phyloP scores from a whole-genome alignment of 148 eudicot genomes.

The Tetragonia tetragonoides region DNA sequence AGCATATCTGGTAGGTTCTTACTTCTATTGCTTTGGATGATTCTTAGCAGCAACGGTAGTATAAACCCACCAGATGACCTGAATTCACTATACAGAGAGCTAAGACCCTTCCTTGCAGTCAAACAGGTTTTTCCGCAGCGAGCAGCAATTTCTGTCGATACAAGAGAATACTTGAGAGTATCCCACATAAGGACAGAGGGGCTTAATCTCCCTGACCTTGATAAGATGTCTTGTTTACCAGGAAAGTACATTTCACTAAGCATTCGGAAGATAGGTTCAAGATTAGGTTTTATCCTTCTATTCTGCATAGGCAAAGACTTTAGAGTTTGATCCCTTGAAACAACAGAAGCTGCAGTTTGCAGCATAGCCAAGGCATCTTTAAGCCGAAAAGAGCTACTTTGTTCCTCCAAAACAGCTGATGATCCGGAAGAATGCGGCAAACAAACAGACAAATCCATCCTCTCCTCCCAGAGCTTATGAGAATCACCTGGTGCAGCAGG shows the following conservation, averaged over 20 bases:
- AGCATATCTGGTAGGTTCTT: constrained; percentile 48
- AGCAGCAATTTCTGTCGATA: constrained; percentile 90
- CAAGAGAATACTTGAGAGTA: constrained; percentile 80
- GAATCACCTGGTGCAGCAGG: constrained; percentile 58
- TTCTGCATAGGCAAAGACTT: constrained; percentile 50
- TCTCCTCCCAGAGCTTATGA: constrained; percentile 33
- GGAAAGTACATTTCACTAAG: constrained; percentile 71
- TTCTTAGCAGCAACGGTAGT: constrained; percentile 63
- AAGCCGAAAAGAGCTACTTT: constrained; percentile 38
- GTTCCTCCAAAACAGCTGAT: constrained; percentile 22
- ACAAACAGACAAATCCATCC: constrained; percentile 19
- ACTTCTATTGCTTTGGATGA: constrained; percentile 47
- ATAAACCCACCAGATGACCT: constrained; percentile 70
- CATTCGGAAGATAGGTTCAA: constrained; percentile 54
- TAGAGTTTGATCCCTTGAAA: constrained; percentile 51
- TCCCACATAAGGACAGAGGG: constrained; percentile 83
- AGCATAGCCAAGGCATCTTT: constrained; percentile 54
- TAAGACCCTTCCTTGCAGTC: constrained; percentile 44
- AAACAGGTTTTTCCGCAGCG: constrained; percentile 50
- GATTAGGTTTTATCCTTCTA: constrained; percentile 43
- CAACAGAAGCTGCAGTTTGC: constrained; percentile 57
- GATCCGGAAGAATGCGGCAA: constrained; percentile 28
- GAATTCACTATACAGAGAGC: constrained; percentile 62
- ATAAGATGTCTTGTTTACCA: constrained; percentile 45
- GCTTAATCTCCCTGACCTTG: constrained; percentile 59